Evolutionary conservation across 805 yeast species (phyloP), one percentile per base, ranked within the genome.

Genomic region (Teunomyces cretensis): DNA sequence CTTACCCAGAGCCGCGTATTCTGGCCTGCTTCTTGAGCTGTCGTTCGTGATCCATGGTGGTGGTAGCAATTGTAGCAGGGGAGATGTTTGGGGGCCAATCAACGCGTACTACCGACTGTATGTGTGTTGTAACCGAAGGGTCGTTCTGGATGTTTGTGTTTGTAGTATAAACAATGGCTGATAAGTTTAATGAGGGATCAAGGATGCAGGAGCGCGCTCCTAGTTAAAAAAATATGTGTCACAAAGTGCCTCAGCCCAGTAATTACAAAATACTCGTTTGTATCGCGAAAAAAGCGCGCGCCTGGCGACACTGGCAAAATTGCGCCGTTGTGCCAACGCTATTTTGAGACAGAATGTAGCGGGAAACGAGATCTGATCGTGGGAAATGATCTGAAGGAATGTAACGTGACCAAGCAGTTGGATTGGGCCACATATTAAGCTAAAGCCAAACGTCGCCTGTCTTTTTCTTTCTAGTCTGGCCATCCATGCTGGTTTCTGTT

Each of bases 1-100:
- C 76, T 53, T 71, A 70, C 75, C 72, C 75, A 16, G 74, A 63
- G 17, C 76, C 76, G 39, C 75, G 57, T 22, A 64, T 53, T 28
- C 76, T 57, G 32, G 70, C 56, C 47, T 69, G 66, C 22, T 58
- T 54, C 51, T 50, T 57, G 55, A 44, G 47, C 35, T 42, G 38
- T 32, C 48, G 46, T 16, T 46, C 49, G 26, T 35, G 38, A 14
- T 42, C 33, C 51, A 51, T 47, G n/a, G 19, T 19, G 17, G n/a
- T 33, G 35, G 28, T 7, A 27, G 30, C 14, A 24, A 13, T 32
- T 30, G 33, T 30, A 15, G 15, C 13, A 6, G 26, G 17, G n/a
- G 17, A 6, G 7, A 6, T 17, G 6, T 8, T 33, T 33, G 16
- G n/a, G 16, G 22, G 16, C 26, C 17, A 12, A 11, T 33, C 36